Evolutionary conservation across 2,329 filamentous ascomycete species (phyloP).

Genomic region (Alternaria sp.): DNA sequence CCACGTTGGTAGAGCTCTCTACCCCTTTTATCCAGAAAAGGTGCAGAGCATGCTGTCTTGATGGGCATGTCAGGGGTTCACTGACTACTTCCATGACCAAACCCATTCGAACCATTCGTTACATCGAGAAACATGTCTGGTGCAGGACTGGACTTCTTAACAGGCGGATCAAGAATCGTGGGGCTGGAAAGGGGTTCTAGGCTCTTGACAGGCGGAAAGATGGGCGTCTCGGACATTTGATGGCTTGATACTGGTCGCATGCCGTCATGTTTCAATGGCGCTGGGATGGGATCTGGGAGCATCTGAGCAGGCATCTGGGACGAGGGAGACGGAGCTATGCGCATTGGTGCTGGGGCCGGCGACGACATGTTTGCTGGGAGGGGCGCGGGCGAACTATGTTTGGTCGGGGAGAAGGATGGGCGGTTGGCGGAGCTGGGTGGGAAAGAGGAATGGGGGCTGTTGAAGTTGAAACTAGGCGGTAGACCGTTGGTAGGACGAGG

Average conservation of each 20-base stretch:
- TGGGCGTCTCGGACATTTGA: conserved; percentile 51
- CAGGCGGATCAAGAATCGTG: conserved; percentile 67
- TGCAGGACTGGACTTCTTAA: conserved; percentile 58
- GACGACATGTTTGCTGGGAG: conserved; percentile 47
- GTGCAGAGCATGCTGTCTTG: neutral
- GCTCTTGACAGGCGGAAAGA: conserved; percentile 66
- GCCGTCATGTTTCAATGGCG: conserved; percentile 59
- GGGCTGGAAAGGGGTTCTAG: conserved; percentile 66
- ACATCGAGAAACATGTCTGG: conserved; percentile 16
- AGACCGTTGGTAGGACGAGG: conserved; percentile 46
- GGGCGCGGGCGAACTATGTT: conserved; percentile 52
- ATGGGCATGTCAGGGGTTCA: neutral
- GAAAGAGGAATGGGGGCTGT: conserved; percentile 59
- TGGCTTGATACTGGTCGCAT: conserved; percentile 46
- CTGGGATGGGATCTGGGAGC: conserved; percentile 50
- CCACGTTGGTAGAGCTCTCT: neutral
- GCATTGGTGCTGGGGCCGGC: conserved; percentile 37
- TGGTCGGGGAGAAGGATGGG: conserved; percentile 51
- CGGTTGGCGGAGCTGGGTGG: conserved; percentile 49
- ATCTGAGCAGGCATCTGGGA: conserved; percentile 46
- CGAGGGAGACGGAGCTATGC: conserved; percentile 41
- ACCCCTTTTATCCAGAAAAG: neutral
- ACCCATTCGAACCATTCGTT: conserved; percentile 1
- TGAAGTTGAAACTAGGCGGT: conserved; percentile 45
- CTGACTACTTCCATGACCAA: neutral